A percentile compares a stretch with the other conserved stretches of the same genome.
phyloP scores from a whole-genome alignment of 805 yeast genomes.

The Wickerhamomyces silvicola region DNA sequence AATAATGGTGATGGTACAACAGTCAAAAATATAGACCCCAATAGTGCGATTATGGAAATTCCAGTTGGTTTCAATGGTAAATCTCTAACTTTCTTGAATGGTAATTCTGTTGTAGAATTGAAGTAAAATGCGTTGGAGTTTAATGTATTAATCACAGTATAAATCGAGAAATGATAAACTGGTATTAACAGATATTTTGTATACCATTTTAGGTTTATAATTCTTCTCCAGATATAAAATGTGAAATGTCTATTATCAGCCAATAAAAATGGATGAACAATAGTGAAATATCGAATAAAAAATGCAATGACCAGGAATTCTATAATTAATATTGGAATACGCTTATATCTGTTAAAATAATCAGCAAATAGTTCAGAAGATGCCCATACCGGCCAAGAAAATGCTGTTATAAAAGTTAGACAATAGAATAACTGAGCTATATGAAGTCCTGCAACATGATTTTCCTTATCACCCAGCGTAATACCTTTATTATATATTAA shows the following conservation, averaged over 20 bases:
- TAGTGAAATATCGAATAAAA: slow-evolving; percentile 53
- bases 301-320: slow-evolving; percentile 34
- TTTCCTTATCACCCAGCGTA: slow-evolving; percentile 86
- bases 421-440: slow-evolving; percentile 80
- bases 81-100: slow-evolving; percentile 27
- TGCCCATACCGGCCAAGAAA: slow-evolving; percentile 74
- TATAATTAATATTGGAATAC: slow-evolving; percentile 23
- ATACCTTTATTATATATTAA: slow-evolving; percentile 70
- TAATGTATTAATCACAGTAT: slow-evolving; percentile 30
- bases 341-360: slow-evolving; percentile 29
- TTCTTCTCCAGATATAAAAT: slow-evolving; percentile 71
- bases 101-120: slow-evolving; percentile 28
- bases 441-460: slow-evolving; percentile 70
- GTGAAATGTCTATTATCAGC: slow-evolving; percentile 95
- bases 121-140: slow-evolving; percentile 30
- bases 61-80: slow-evolving; percentile 37
- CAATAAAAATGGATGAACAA: slow-evolving; percentile 82
- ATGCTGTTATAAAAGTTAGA: slow-evolving; percentile 49
- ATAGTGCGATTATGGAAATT: slow-evolving; percentile 43
- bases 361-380: slow-evolving; percentile 32
- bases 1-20: slow-evolving; percentile 86
- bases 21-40: slow-evolving; percentile 49
- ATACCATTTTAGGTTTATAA: slow-evolving; percentile 46
- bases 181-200: slow-evolving; percentile 52
- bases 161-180: slow-evolving; percentile 56